phyloP scores from a whole-genome alignment of 1,139 yeast genomes.

The Candida mesenterica region DNA sequence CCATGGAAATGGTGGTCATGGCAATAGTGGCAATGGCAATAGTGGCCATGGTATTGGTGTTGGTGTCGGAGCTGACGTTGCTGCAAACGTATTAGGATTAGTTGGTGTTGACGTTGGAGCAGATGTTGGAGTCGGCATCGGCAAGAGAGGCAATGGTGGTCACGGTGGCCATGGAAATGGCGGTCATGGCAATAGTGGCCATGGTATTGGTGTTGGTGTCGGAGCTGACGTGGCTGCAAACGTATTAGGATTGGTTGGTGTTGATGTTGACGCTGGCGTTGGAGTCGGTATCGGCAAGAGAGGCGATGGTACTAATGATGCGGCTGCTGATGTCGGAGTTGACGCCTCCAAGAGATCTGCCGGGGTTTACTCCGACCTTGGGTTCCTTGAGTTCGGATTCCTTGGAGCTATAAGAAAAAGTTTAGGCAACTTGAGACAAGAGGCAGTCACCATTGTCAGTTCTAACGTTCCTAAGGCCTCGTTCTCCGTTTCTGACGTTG shows the following conservation, averaged over 20 bases:
- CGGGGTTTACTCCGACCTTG: conserved; percentile 6
- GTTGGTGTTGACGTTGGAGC: conserved; percentile 2
- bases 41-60: conserved; percentile 3
- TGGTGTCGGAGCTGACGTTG: conserved; percentile 2
- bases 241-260: background rate
- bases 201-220: conserved; percentile 2
- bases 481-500: conserved; percentile 27
- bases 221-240: background rate
- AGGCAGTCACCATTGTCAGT: conserved; percentile 7
- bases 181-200: conserved; percentile 1
- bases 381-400: conserved; percentile 10
- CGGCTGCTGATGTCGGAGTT: conserved; percentile 11
- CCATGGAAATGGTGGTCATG: no score
- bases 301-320: conserved; percentile 7
- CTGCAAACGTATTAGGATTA: conserved; percentile 3
- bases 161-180: conserved; percentile 1
- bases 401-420: conserved; percentile 11
- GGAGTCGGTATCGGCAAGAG: conserved; percentile 6
- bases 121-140: conserved; percentile 2
- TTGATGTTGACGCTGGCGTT: conserved; percentile 7
- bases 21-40: background rate
- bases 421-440: conserved; percentile 5
- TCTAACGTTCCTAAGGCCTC: conserved; percentile 25
- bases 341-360: conserved; percentile 10
- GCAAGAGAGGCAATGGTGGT: conserved; percentile 8